Percentiles rank a stretch among this genome's conserved stretches.
These are phyloP conservation scores for Pseudohyphozyma bogoriensis DNA, from an alignment of 768 basidiomycete genomes.

Conservation along the genomic window DNA sequence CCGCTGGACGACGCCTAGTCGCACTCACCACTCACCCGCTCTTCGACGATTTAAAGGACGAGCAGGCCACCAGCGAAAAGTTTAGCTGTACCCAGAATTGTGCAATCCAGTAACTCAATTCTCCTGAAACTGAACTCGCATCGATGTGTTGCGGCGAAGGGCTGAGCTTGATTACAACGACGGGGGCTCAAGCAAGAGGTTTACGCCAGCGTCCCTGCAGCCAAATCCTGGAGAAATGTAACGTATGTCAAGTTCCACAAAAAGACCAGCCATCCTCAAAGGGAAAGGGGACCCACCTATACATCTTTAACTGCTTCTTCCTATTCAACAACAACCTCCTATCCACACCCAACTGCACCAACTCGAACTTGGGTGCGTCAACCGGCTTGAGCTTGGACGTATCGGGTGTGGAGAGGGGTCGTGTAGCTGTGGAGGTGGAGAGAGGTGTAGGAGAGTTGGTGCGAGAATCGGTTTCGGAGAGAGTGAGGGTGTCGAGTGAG, in stretches of 20 bases:
- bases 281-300: conserved; percentile 71
- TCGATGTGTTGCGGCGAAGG: not conserved
- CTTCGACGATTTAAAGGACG: not conserved
- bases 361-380: conserved; percentile 45
- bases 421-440: not conserved
- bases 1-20: too few relatives aligned
- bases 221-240: not conserved
- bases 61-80: not conserved
- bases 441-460: not conserved
- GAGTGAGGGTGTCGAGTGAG: not conserved
- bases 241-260: not conserved
- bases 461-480: not conserved
- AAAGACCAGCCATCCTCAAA: not conserved
- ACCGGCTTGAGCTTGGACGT: not conserved
- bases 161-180: too few relatives aligned
- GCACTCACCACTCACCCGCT: too few relatives aligned
- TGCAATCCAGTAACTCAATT: not conserved
- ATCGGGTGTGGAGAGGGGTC: not conserved
- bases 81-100: not conserved
- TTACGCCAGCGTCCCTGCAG: conserved; percentile 1
- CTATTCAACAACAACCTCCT: conserved; percentile 82
- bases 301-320: conserved; percentile 93
- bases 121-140: not conserved
- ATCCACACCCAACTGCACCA: conserved; percentile 81
- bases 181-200: too few relatives aligned